Base-by-base conservation (phyloP, 352 stramenopile species). In the Globisporangium cederbergense region DNA sequence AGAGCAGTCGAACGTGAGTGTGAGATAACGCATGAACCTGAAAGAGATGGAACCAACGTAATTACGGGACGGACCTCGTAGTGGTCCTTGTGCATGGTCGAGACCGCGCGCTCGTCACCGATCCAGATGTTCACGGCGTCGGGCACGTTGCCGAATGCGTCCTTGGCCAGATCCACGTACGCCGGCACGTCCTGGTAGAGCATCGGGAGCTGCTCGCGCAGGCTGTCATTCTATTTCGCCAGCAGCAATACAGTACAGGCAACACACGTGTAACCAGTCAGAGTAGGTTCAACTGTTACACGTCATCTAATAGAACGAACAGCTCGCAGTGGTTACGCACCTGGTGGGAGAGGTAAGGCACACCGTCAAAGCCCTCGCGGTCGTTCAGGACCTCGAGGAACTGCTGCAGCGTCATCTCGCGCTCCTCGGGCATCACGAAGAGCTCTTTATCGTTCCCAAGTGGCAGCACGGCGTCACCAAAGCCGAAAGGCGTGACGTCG, bases 71-170 rank as follows among this genome's bases (percentile, higher is more conserved):
- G 8, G 51, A 91, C 86, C 80, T 99, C 96, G 63, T 98, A 99
- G 70, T 98, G 91, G 74, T 99, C 97, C 69, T 99, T 99, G 81
- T 99, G 97, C 84, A 98, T 94, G 8, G 91, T 94, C 0, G 97
- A 99, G 38, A 98, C 80, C 0, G 95, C 90, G 63, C 84, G 76
- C 62, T 98, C 92, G 70, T 99, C 96, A 7, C 97, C 97, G 65
- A 99, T 98, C 97, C 97, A 99, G 60, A 99, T 84, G 83, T 99
- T 99, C 11, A 99, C 83, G 1, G 87, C 87, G 66, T 95, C 87
- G 1, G 87, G 84, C 18, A 88, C 74, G 51, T 93, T 93, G 6
- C 83, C 87, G 42, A 96, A 94, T 13, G 81, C 76, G 57, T 91
- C 77, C 7, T 84, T 68, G 0, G 77, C 81, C 18, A 94, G 67